Evolutionary conservation across 2,329 filamentous ascomycete species (phyloP), one percentile per base, ranked within the genome.

Genomic region (Hawksworthiomyces lignivorus): DNA sequence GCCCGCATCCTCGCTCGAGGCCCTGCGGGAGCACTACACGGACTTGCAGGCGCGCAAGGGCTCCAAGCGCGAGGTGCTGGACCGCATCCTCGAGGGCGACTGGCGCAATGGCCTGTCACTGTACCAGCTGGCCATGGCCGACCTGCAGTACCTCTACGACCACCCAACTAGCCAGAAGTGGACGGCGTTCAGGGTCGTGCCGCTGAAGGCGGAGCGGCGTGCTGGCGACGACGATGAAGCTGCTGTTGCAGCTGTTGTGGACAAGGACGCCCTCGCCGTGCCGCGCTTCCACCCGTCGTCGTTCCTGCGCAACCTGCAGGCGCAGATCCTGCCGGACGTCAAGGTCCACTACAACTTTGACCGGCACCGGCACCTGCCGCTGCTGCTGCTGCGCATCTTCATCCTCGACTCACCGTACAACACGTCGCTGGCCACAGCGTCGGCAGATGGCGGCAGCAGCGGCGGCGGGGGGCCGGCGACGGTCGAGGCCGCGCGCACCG

Each of bases 311-410:
- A 83, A 82, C 50, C 74, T 95, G 3, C 83, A 89, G 51, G 69
- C 70, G 30, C 81, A 89, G 55, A 73, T 88, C 15, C 69, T 86
- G 2, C 84, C 87, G 1, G 74, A 92, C 45, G 76, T 89, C 52
- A 94, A 92, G 60, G 84, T 84, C 5, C 85, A 94, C 61, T 92
- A 87, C 59, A 82, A 86, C 52, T 76, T 92, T 46, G 80, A 84
- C 50, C 76, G 82, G n/a, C 82, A 84, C 40, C 70, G 74, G 40
- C 69, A 72, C 2, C 67, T 84, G n/a, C 77, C 84, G 0, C 65
- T 92, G 4, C 72, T 85, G 1, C 69, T 92, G 20, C 64, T 94
- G n/a, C 79, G 87, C 38, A 80, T 94, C 34, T 84, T 87, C 54
- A 76, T 89, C 45, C 67, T 87, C 48, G 83, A 92, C 57, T 86